phyloP scores from a whole-genome alignment of 768 basidiomycete species.

The Hebeloma cylindrosporum region DNA sequence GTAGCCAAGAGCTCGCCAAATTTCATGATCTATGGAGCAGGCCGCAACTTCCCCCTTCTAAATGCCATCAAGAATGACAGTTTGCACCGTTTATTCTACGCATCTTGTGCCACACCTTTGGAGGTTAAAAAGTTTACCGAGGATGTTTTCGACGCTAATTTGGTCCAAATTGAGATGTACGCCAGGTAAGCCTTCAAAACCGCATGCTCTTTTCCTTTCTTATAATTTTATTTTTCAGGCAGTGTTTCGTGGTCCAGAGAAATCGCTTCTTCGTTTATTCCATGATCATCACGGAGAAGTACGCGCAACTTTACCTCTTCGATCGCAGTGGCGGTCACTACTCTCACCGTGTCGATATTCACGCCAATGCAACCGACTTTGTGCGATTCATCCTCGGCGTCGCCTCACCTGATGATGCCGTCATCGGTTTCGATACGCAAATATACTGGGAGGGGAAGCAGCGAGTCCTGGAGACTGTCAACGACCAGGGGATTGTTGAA shows the following conservation, averaged over 20 bases:
- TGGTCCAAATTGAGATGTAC: conserved; percentile 14
- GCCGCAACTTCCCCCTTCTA: too few species aligned
- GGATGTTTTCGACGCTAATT: neutral
- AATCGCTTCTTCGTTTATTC: conserved; percentile 20
- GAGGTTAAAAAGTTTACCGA: conserved; percentile 6
- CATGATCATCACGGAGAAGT: conserved; percentile 10
- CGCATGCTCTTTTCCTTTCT: neutral
- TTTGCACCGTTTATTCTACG: too few species aligned
- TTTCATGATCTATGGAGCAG: too few species aligned
- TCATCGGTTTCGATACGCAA: conserved; percentile 18
- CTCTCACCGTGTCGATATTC: conserved; percentile 16
- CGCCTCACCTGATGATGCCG: conserved; percentile 11
- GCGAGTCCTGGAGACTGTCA: conserved; percentile 4
- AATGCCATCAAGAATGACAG: too few species aligned
- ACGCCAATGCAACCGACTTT: conserved; percentile 12
- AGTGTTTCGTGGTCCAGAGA: conserved; percentile 18
- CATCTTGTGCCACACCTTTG: neutral
- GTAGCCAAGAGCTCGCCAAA: too few species aligned
- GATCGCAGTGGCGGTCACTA: conserved; percentile 18
- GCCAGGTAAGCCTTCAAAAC: conserved; percentile 7
- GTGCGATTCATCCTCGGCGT: conserved; percentile 21
- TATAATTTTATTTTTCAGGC: too few species aligned
- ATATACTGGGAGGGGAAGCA: conserved; percentile 15
- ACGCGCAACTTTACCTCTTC: conserved; percentile 16
- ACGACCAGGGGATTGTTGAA: neutral